Evolutionary conservation across 768 basidiomycete species (phyloP).

Genomic region (Gautieria morchelliformis): DNA sequence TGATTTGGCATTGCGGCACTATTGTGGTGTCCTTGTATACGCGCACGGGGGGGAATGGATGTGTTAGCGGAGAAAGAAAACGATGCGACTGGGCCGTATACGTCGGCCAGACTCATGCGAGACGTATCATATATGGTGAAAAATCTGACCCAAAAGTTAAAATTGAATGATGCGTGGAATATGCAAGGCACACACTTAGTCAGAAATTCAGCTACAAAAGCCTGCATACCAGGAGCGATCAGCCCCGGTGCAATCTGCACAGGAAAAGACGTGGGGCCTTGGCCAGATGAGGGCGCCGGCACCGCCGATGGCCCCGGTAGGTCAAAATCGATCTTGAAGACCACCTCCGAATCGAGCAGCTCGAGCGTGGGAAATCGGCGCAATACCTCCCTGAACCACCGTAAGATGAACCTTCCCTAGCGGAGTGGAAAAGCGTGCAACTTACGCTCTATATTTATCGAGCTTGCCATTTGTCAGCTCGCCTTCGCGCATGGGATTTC

Average conservation of each 20-base stretch:
- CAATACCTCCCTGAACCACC: slow-evolving; percentile 54
- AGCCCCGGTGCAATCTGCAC: slow-evolving; percentile 42
- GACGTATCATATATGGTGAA: slow-evolving; percentile 78
- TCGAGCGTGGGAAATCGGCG: slow-evolving; percentile 74
- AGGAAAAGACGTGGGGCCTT: slow-evolving; percentile 65
- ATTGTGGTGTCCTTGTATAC: slow-evolving; percentile 57
- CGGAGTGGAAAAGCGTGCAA: not conserved
- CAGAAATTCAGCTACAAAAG: slow-evolving; percentile 69
- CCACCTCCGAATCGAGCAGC: slow-evolving; percentile 75
- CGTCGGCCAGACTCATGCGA: slow-evolving; percentile 54
- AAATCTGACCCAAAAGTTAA: slow-evolving; percentile 40
- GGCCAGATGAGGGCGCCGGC: slow-evolving; percentile 23
- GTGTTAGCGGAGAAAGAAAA: slow-evolving; percentile 89
- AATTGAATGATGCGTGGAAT: not conserved
- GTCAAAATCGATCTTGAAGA: slow-evolving; percentile 74
- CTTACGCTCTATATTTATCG: slow-evolving; percentile 62
- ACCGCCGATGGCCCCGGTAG: slow-evolving; percentile 46
- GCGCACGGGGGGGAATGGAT: slow-evolving; percentile 65
- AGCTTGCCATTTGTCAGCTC: slow-evolving; percentile 47
- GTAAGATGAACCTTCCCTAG: slow-evolving; percentile 3
- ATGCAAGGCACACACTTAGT: slow-evolving; percentile 43
- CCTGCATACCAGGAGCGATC: slow-evolving; percentile 49
- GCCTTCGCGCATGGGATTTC: slow-evolving; percentile 63
- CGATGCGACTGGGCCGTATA: slow-evolving; percentile 79
- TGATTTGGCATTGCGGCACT: slow-evolving; percentile 71